These are phyloP conservation scores for Verbena officinalis DNA, from an alignment of 257 asterid species.

Conservation along the genomic window DNA sequence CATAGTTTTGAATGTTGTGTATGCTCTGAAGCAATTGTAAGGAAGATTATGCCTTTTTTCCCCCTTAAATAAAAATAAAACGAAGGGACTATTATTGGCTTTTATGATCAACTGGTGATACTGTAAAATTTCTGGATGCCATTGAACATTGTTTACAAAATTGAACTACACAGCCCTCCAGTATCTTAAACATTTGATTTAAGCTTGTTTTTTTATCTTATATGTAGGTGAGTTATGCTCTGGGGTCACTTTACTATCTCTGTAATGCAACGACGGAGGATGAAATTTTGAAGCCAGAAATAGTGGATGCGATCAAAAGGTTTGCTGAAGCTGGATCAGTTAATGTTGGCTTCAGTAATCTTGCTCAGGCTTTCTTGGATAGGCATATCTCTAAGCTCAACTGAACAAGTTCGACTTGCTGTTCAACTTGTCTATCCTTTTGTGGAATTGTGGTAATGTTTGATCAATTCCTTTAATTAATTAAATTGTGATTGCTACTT, in stretches of 20 bases:
- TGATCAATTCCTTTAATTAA: background rate
- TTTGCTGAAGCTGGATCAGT: slow-evolving; percentile 70
- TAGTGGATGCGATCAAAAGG: slow-evolving; percentile 66
- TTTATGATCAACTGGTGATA: background rate
- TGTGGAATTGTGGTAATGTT: background rate
- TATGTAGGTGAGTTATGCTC: slow-evolving; percentile 73
- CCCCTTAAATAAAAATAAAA: background rate
- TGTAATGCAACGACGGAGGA: slow-evolving; percentile 59
- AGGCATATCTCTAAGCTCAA: slow-evolving; percentile 42
- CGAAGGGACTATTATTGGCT: background rate
- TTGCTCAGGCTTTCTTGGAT: slow-evolving; percentile 83
- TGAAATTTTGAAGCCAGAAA: slow-evolving; percentile 77
- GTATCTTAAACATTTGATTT: background rate
- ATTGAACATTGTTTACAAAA: background rate
- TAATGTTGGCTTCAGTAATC: slow-evolving; percentile 62
- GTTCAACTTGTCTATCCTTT: background rate
- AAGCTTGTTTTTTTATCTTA: background rate
- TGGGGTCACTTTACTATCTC: slow-evolving; percentile 77
- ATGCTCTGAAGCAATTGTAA: slow-evolving; percentile 8
- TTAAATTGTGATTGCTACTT: background rate
- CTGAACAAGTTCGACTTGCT: slow-evolving; percentile 1
- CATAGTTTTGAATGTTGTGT: background rate
- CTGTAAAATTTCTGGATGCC: background rate
- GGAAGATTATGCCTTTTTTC: too few relatives aligned
- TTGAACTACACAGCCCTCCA: background rate